Percentiles rank a stretch among this genome's conserved stretches.
Evolutionary conservation across 2,329 filamentous ascomycete species (phyloP).

Genomic region (Colletotrichum agaves): DNA sequence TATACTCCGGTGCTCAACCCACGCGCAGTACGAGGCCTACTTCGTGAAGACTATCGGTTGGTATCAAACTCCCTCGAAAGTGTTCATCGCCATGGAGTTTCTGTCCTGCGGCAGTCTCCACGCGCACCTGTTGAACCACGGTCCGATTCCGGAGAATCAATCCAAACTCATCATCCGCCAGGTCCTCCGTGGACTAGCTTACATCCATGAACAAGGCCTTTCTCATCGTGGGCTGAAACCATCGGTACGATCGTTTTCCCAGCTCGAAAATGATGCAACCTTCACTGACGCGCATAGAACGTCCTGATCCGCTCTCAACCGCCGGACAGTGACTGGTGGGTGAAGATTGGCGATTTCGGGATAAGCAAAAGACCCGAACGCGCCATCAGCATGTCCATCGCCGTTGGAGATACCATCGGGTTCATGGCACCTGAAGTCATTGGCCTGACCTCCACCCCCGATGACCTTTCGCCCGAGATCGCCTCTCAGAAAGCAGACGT

Average conservation of each 20-base stretch:
- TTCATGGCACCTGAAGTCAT: slow-evolving; percentile 16
- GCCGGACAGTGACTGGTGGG: slow-evolving; percentile 9
- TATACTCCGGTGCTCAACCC: no score
- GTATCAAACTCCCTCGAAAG: slow-evolving; percentile 13
- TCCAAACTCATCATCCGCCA: slow-evolving; percentile 14
- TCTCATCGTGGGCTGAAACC: slow-evolving; percentile 16
- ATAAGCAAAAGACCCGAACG: slow-evolving; percentile 12
- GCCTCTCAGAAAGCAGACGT: slow-evolving; percentile 15
- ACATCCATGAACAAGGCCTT: slow-evolving; percentile 5
- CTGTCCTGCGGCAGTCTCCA: slow-evolving; percentile 2
- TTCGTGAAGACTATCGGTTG: slow-evolving; percentile 11
- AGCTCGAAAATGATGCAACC: no score
- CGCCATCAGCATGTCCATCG: slow-evolving; percentile 6
- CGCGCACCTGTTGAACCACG: slow-evolving; percentile 1
- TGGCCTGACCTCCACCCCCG: neutral
- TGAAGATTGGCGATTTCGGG: slow-evolving; percentile 21
- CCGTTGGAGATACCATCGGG: neutral
- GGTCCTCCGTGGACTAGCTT: slow-evolving; percentile 6
- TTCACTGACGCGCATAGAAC: neutral
- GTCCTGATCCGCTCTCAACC: slow-evolving; percentile 4
- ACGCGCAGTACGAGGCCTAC: slow-evolving; percentile 6
- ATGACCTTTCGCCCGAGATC: neutral
- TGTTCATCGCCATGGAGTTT: slow-evolving; percentile 17
- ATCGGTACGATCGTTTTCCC: neutral
- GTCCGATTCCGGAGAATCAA: neutral